These are phyloP conservation scores for Triangularia setosa DNA, from an alignment of 2,329 filamentous ascomycete genomes.

Conservation along the genomic window DNA sequence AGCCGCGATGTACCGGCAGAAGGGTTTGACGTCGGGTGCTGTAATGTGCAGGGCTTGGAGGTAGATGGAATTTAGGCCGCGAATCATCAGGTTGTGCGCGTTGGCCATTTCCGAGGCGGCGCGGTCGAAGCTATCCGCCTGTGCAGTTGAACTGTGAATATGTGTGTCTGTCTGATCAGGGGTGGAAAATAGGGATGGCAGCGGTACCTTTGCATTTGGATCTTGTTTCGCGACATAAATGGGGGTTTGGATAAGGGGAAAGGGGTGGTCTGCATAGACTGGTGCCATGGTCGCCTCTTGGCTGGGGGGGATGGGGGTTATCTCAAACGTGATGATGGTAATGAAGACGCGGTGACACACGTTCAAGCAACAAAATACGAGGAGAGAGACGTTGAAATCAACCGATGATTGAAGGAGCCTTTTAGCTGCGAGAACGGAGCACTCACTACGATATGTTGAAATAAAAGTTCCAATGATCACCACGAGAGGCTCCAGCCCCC, in stretches of 20 bases:
- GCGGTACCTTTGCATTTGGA: not conserved
- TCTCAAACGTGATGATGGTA: too few relatives aligned
- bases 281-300: conserved; percentile 21
- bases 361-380: too few relatives aligned
- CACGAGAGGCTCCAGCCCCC: too few relatives aligned
- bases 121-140: conserved; percentile 30
- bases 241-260: conserved; percentile 21
- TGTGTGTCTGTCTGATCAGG: not conserved
- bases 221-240: conserved; percentile 7
- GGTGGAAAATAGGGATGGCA: not conserved
- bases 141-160: not conserved
- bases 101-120: conserved; percentile 31
- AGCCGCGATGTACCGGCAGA: conserved; percentile 32
- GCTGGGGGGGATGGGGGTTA: too few relatives aligned
- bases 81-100: conserved; percentile 35
- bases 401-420: too few relatives aligned
- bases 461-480: too few relatives aligned
- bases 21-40: conserved; percentile 32
- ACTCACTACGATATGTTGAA: too few relatives aligned
- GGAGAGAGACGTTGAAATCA: too few relatives aligned
- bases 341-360: too few relatives aligned
- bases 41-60: conserved; percentile 35
- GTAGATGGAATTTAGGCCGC: conserved; percentile 38
- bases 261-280: conserved; percentile 30
- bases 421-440: too few relatives aligned